Conservation (phyloP, 2,329 filamentous ascomycete species). For the Diaporthe citriasiana region DNA sequence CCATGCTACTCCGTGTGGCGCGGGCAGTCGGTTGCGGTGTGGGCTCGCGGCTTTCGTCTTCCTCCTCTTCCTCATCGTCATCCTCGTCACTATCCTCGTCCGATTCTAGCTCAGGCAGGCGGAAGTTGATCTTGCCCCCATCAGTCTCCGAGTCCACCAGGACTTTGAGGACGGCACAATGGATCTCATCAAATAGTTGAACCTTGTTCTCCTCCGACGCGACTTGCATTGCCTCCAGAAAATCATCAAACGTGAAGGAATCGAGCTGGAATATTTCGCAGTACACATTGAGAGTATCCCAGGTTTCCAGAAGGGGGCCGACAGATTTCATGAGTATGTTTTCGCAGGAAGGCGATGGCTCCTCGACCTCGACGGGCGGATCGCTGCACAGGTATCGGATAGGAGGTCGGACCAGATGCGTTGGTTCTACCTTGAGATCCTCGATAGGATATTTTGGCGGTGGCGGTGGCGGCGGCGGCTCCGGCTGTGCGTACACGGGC, state of each 20-base stretch:
- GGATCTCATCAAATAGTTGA: conserved; percentile 89
- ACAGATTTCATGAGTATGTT: conserved; percentile 86
- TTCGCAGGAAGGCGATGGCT: conserved; percentile 62
- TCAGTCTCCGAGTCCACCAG: conserved; percentile 82
- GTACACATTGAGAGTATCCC: conserved; percentile 99
- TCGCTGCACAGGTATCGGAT: conserved; percentile 84
- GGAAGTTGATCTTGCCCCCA: conserved; percentile 83
- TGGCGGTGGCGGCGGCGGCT: conserved; percentile 72
- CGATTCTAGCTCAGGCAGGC: conserved; percentile 80
- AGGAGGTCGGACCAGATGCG: conserved; percentile 76
- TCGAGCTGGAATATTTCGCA: conserved; percentile 94
- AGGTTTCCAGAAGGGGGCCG: conserved; percentile 88
- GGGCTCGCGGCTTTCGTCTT: conserved; percentile 73
- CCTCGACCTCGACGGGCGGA: conserved; percentile 65
- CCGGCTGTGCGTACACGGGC: conserved; percentile 56
- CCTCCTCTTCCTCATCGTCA: conserved; percentile 71
- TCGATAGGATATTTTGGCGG: conserved; percentile 96
- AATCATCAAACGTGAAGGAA: conserved; percentile 98
- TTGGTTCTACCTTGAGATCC: conserved; percentile 84
- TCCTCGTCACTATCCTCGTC: conserved; percentile 78
- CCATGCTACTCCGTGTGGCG: conserved; percentile 87
- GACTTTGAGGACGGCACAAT: conserved; percentile 91
- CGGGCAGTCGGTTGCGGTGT: conserved; percentile 77
- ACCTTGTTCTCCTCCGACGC: conserved; percentile 81
- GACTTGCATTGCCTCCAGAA: conserved; percentile 87